Evolutionary conservation across 2,329 filamentous ascomycete species (phyloP).

Genomic region (Beauveria sp.): DNA sequence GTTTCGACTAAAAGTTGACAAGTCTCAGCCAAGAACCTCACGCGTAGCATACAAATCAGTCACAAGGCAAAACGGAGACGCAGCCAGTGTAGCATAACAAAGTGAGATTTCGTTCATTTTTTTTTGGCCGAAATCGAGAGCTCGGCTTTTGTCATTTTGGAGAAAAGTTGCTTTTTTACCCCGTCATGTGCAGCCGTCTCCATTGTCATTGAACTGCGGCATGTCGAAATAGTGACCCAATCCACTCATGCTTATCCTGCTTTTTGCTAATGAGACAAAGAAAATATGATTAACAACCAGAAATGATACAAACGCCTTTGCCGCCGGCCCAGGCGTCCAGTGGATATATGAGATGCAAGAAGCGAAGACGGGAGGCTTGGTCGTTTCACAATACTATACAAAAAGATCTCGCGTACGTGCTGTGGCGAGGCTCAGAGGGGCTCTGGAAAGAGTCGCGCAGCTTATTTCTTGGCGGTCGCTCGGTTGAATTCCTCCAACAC

Average conservation of each 20-base stretch:
- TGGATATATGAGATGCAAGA: conserved; percentile 7
- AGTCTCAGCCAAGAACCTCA: too few species aligned
- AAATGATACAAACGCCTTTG: conserved; percentile 10
- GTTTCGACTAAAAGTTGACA: too few species aligned
- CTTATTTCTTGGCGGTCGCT: conserved; percentile 25
- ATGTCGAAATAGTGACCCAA: not conserved
- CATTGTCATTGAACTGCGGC: not conserved
- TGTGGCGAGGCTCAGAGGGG: not conserved
- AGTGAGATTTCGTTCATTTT: not conserved
- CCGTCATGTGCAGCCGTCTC: not conserved
- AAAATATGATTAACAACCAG: not conserved
- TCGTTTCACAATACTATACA: conserved; percentile 10
- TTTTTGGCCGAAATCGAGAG: not conserved
- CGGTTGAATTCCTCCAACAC: conserved; percentile 34
- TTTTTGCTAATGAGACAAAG: conserved; percentile 3
- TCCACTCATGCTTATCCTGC: not conserved
- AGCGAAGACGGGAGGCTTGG: not conserved
- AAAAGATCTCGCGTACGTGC: not conserved
- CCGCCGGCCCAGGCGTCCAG: not conserved
- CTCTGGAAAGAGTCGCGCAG: not conserved
- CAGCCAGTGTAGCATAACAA: not conserved
- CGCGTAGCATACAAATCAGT: not conserved
- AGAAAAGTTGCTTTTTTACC: not conserved
- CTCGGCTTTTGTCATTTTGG: not conserved
- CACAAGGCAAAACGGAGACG: not conserved